Conservation (phyloP, 345 rosid species). For the Rubroshorea leprosula region DNA sequence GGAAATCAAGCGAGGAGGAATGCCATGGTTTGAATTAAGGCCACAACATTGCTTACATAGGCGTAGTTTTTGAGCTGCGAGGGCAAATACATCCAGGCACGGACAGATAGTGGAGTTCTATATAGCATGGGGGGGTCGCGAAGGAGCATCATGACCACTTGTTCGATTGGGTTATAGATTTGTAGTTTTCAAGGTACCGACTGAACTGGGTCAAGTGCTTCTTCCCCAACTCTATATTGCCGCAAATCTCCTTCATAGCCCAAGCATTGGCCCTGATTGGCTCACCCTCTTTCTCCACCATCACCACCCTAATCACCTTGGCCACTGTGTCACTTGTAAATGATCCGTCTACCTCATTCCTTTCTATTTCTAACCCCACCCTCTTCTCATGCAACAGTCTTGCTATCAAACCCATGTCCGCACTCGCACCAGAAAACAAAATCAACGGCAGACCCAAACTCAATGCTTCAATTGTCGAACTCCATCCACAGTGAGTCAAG, state of each 20-base stretch:
- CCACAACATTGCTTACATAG: no score
- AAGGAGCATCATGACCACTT: no score
- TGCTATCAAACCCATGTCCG: conserved; percentile 34
- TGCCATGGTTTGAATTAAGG: no score
- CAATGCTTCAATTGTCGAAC: conserved; percentile 32
- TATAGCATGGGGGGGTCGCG: no score
- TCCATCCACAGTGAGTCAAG: conserved; percentile 21
- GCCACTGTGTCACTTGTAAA: conserved; percentile 36
- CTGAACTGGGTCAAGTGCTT: conserved; percentile 16
- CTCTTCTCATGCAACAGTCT: conserved; percentile 37
- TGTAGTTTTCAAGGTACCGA: conserved; percentile 8
- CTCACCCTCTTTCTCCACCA: conserved; percentile 27
- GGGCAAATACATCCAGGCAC: no score
- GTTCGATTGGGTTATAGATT: conserved; percentile 1
- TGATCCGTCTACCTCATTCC: conserved; percentile 30
- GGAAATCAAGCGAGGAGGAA: no score
- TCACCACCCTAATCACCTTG: conserved; percentile 25
- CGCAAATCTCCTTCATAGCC: conserved; percentile 24
- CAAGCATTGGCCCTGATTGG: conserved; percentile 14
- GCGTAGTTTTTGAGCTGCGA: no score
- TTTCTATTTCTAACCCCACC: conserved; percentile 34
- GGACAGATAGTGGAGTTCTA: no score
- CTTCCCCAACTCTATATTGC: conserved; percentile 10
- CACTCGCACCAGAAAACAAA: conserved; percentile 41
- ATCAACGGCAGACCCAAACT: conserved; percentile 45